Percentiles rank a stretch among this genome's conserved stretches.
These are phyloP conservation scores for Trametes gibbosa DNA, from an alignment of 768 basidiomycete species.

Conservation along the genomic window DNA sequence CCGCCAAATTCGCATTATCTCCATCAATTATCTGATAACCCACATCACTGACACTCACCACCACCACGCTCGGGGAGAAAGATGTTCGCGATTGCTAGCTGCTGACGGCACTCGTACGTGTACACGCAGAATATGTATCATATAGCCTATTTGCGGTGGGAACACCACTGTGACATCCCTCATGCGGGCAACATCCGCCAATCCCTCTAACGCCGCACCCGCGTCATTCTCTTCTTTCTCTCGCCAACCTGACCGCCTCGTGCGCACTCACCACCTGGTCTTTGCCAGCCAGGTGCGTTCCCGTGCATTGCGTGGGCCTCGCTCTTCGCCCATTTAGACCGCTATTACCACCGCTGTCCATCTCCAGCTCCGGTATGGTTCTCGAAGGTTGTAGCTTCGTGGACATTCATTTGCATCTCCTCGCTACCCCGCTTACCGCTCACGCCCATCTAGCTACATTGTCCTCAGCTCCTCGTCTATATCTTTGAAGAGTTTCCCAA, in stretches of 20 bases:
- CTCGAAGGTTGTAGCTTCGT: slow-evolving; percentile 11
- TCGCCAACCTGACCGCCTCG: slow-evolving; percentile 12
- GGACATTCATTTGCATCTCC: neutral
- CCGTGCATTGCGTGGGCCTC: slow-evolving; percentile 4
- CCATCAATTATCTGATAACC: neutral
- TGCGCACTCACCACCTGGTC: too few relatives aligned
- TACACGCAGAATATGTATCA: neutral
- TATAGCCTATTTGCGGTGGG: neutral
- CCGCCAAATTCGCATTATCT: neutral
- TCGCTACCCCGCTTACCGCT: neutral
- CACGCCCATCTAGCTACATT: neutral
- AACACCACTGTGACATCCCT: neutral
- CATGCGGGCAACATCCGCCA: neutral
- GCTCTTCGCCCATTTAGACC: neutral
- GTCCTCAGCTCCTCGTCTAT: neutral
- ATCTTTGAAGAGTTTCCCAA: too few relatives aligned
- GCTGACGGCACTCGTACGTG: neutral
- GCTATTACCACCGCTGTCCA: slow-evolving; percentile 6
- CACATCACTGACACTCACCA: neutral
- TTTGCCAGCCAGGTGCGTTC: too few relatives aligned
- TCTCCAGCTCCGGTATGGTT: neutral
- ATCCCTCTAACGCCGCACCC: slow-evolving; percentile 12
- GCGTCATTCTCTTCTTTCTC: slow-evolving; percentile 12
- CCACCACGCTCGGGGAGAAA: neutral
- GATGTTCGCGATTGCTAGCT: too few relatives aligned